Base-by-base conservation (phyloP, 257 asterid genomes). In the Solanum microdontum region DNA sequence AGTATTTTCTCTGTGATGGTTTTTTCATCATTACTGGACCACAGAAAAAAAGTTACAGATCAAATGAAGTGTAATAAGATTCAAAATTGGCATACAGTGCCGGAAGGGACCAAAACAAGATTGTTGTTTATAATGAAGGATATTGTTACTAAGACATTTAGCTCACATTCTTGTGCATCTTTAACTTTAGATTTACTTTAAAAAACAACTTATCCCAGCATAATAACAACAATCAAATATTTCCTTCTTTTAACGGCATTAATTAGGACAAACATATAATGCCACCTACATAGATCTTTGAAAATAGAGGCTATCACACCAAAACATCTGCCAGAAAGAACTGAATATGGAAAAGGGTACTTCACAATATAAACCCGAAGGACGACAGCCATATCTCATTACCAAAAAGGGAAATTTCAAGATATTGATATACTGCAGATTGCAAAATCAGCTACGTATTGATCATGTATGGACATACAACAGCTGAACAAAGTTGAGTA, bases 11-110 rank as follows among this genome's bases (percentile, higher is more conserved):
- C 95, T 0, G 99, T 95, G 90, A 95, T 91, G 80, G 94, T 90
- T 90, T 94, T 95, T 77, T 95, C 99, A 93, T 97, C 99, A 89
- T 88, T 95, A 91, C 99, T 97, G 98, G 43, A 89, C 89, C 89
- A 88, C 83, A 91, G 87, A 33, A 51, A 32, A 55, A 72, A 28
- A 28, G 39, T 64, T 60, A 60, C 43, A 32, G 51, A 83, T 11
- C 69, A 82, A 39, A 73, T 13, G 6, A 70, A 77, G 69, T 17
- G 17, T 11, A 48, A 48, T 80, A 80, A 28, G 40, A 80, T 48
- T 2, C 40, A 48, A 80, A 80, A 80, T 30, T 45, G 34, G 23
- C 10, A 45, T 48, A 28, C 28, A 79, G 24, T 79, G 66, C 69
- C 51, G 28, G 36, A 30, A 11, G 43, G 85, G 28, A 80, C 85